A percentile compares a stretch with the other conserved stretches of the same genome.
Evolutionary conservation across 257 asterid genomes (phyloP).

Genomic region (Prunella vulgaris): DNA sequence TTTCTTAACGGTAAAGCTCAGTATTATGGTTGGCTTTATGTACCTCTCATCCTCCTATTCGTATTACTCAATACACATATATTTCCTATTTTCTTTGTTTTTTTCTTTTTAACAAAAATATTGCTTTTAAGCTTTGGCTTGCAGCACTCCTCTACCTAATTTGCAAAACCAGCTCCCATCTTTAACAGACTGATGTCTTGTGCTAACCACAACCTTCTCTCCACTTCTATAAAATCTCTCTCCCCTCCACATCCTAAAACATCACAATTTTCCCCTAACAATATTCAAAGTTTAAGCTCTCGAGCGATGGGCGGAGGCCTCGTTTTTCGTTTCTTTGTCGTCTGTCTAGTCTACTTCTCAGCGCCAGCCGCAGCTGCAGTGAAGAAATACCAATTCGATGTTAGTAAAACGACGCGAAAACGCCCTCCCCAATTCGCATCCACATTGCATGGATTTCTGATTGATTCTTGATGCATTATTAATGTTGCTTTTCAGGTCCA

Average conservation of each 20-base stretch:
- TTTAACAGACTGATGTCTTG: constrained; percentile 35
- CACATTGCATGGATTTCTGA: background rate
- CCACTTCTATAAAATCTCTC: constrained; percentile 21
- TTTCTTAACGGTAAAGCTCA: constrained; percentile 37
- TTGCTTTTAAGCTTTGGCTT: constrained; percentile 44
- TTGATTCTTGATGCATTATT: background rate
- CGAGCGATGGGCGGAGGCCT: constrained; percentile 15
- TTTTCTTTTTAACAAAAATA: constrained; percentile 19
- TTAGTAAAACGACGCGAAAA: background rate
- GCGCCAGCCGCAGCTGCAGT: constrained; percentile 31
- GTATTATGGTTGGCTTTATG: constrained; percentile 37
- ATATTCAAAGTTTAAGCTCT: background rate
- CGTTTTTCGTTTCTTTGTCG: constrained; percentile 2
- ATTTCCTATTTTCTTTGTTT: background rate
- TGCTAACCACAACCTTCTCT: constrained; percentile 22
- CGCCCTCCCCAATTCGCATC: background rate
- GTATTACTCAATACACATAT: background rate
- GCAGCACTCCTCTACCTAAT: constrained; percentile 29
- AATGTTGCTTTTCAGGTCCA: constrained; percentile 28
- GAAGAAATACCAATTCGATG: constrained; percentile 39
- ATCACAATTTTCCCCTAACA: background rate
- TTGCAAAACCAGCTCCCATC: constrained; percentile 8
- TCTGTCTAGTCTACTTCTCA: constrained; percentile 16
- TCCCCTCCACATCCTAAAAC: background rate
- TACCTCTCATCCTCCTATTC: constrained; percentile 28